Evolutionary conservation across 768 basidiomycete species (phyloP).

Genomic region (Saitozyma sp.): DNA sequence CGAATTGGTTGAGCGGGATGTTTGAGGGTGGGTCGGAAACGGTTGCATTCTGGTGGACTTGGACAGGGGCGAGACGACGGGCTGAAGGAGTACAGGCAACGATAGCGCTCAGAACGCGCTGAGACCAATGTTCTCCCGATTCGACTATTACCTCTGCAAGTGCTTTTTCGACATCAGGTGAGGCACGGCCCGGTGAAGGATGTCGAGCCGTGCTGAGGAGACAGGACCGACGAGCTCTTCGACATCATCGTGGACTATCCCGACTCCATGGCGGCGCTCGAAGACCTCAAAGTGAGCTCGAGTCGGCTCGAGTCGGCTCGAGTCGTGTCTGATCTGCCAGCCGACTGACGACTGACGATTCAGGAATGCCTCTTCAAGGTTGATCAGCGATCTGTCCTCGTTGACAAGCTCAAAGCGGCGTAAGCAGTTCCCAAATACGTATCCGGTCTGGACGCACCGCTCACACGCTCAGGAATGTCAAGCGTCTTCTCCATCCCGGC

Average conservation of each 20-base stretch:
- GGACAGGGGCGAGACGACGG: background rate
- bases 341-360: background rate
- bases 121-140: slow-evolving; percentile 73
- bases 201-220: slow-evolving; percentile 11
- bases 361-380: slow-evolving; percentile 53
- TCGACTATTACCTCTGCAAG: slow-evolving; percentile 92
- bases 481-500: slow-evolving; percentile 89
- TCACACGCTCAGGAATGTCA: slow-evolving; percentile 63
- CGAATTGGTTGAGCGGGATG: slow-evolving; percentile 80
- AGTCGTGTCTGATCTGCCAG: no score
- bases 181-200: slow-evolving; percentile 27
- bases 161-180: slow-evolving; percentile 83
- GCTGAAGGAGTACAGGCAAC: slow-evolving; percentile 50
- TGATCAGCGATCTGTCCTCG: slow-evolving; percentile 63
- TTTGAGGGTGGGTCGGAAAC: slow-evolving; percentile 60
- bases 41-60: no score
- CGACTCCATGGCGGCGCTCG: slow-evolving; percentile 76
- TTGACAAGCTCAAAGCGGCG: slow-evolving; percentile 76
- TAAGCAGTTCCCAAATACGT: slow-evolving; percentile 53
- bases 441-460: slow-evolving; percentile 6
- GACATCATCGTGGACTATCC: slow-evolving; percentile 95
- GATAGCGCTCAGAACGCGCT: slow-evolving; percentile 44
- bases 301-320: background rate
- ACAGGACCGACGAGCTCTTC: slow-evolving; percentile 73
- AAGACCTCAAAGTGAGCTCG: slow-evolving; percentile 72